Evolutionary conservation across 257 asterid genomes (phyloP).

Genomic region (Nemophila menziesii): DNA sequence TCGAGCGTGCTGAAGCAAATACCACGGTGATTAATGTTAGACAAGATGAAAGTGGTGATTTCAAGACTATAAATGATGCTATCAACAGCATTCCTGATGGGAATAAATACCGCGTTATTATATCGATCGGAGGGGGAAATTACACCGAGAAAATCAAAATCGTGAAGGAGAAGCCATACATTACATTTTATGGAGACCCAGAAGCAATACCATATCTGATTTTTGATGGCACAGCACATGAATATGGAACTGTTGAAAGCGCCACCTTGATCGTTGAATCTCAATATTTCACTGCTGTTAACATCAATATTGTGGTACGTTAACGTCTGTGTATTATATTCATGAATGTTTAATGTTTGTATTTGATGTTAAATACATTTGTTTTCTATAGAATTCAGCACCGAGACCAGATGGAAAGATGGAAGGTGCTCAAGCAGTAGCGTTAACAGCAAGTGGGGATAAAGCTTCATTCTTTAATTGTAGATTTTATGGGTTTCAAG

Average conservation of each 20-base stretch:
- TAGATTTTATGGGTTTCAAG: slow-evolving; percentile 61
- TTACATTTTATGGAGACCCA: slow-evolving; percentile 60
- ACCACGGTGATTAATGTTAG: slow-evolving; percentile 24
- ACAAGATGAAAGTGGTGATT: slow-evolving; percentile 43
- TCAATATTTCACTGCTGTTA: slow-evolving; percentile 44
- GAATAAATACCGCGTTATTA: slow-evolving; percentile 33
- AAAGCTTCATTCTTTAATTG: slow-evolving; percentile 48
- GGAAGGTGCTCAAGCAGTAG: slow-evolving; percentile 45
- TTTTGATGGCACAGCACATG: slow-evolving; percentile 35
- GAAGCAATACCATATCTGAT: slow-evolving; percentile 25
- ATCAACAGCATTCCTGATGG: slow-evolving; percentile 37
- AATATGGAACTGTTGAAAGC: slow-evolving; percentile 44
- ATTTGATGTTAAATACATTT: not conserved
- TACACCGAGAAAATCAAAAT: slow-evolving; percentile 48
- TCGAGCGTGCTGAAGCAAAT: slow-evolving; percentile 21
- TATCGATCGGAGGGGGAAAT: slow-evolving; percentile 51
- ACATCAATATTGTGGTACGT: slow-evolving; percentile 63
- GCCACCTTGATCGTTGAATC: slow-evolving; percentile 44
- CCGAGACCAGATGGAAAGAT: slow-evolving; percentile 42
- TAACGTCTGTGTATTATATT: not conserved
- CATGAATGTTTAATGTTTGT: not conserved
- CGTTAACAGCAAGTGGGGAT: slow-evolving; percentile 41
- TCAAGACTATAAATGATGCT: slow-evolving; percentile 56
- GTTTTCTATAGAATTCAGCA: slow-evolving; percentile 50
- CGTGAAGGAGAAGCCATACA: slow-evolving; percentile 26